Percentiles rank a stretch among this genome's conserved stretches.
These are phyloP conservation scores for Epichloe festucae DNA, from an alignment of 2,329 filamentous ascomycete genomes.

Conservation along the genomic window DNA sequence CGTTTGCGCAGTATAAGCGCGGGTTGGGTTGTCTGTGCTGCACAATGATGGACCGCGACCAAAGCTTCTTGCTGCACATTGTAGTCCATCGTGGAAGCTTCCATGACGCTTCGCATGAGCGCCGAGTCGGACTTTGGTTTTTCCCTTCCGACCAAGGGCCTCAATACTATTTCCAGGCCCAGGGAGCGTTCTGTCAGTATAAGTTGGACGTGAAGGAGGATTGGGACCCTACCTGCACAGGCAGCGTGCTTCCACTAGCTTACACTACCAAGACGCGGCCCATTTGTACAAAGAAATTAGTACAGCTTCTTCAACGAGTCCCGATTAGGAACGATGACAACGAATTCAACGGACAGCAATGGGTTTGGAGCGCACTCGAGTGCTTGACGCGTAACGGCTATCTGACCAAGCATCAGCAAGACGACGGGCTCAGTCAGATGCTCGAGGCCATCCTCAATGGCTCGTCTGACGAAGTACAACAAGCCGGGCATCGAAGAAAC, in stretches of 20 bases:
- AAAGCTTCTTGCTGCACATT: conserved; percentile 7
- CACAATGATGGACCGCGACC: not conserved
- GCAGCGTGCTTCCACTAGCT: conserved; percentile 7
- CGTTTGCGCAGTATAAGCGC: not conserved
- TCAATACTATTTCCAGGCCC: conserved; percentile 7
- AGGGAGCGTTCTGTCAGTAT: conserved; percentile 1
- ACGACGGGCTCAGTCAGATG: conserved; percentile 7
- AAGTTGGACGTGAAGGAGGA: conserved; percentile 7
- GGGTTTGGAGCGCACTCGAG: conserved; percentile 7
- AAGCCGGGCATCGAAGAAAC: not conserved
- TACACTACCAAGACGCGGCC: conserved; percentile 6
- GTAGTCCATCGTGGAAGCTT: conserved; percentile 8
- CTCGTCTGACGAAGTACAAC: conserved; percentile 8
- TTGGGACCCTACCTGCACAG: conserved; percentile 7
- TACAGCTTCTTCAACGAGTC: conserved; percentile 3
- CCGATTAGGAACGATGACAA: conserved; percentile 6
- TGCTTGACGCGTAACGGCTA: conserved; percentile 2
- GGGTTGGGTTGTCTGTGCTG: not conserved
- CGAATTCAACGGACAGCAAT: conserved; percentile 9
- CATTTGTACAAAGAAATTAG: conserved; percentile 2
- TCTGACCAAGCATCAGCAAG: conserved; percentile 5
- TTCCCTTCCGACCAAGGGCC: conserved; percentile 2
- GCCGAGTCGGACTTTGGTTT: conserved; percentile 7
- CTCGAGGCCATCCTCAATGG: conserved; percentile 9
- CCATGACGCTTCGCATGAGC: conserved; percentile 7